Conservation (phyloP, 257 asterid genomes). For the Solanum acaule region DNA sequence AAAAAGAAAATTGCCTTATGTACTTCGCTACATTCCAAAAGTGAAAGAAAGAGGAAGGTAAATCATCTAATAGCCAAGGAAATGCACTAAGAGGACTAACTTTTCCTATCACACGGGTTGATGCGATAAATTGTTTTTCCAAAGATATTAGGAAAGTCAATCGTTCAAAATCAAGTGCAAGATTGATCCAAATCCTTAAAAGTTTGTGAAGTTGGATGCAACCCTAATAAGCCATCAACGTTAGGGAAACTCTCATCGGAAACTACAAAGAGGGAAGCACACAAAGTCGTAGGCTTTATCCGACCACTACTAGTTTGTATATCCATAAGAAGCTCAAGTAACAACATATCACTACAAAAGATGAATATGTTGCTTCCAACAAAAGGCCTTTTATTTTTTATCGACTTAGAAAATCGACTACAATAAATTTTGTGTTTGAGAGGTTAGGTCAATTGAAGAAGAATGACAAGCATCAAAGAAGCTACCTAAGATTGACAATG, state of each 20-base stretch:
- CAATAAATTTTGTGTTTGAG: too few species aligned
- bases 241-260: background rate
- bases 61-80: background rate
- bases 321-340: background rate
- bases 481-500: background rate
- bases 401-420: too few species aligned
- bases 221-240: background rate
- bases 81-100: background rate
- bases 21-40: background rate
- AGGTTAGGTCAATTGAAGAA: background rate
- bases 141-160: background rate
- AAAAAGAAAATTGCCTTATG: background rate
- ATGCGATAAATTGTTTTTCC: too few species aligned
- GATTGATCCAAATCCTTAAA: background rate
- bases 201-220: background rate
- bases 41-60: background rate
- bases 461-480: background rate
- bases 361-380: too few species aligned
- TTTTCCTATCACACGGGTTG: too few species aligned
- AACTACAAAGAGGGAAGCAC: background rate
- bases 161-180: background rate
- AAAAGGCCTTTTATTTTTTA: too few species aligned
- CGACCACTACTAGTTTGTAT: background rate
- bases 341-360: background rate
- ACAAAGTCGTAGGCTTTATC: background rate